Evolutionary conservation across 2,329 filamentous ascomycete species (phyloP).

Genomic region (Anisogramma anomala): DNA sequence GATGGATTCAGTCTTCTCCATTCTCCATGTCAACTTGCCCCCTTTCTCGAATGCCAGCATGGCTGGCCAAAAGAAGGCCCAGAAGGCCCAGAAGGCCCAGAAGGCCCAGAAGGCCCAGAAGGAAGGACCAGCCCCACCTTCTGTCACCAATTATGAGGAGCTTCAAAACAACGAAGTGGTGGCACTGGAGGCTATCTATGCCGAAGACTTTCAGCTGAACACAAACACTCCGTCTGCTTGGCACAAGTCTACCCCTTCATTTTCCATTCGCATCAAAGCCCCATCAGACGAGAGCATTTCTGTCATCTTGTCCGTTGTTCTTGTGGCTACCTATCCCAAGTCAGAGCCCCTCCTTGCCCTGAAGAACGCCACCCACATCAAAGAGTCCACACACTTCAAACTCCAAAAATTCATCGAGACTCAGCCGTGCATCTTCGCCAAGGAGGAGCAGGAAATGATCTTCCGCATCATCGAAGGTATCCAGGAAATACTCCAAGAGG

Average conservation of each 20-base stretch:
- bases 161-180: slow-evolving; percentile 81
- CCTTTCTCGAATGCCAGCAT: no score
- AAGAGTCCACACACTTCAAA: slow-evolving; percentile 59
- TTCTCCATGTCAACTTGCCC: no score
- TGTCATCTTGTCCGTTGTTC: slow-evolving; percentile 61
- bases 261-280: slow-evolving; percentile 68
- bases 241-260: slow-evolving; percentile 80
- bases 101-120: slow-evolving; percentile 37
- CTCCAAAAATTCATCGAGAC: slow-evolving; percentile 53
- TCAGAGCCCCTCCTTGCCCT: slow-evolving; percentile 62
- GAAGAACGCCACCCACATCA: slow-evolving; percentile 52
- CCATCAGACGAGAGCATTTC: slow-evolving; percentile 60
- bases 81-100: slow-evolving; percentile 27
- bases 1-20: no score
- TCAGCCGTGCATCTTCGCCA: slow-evolving; percentile 41
- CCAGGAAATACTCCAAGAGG: slow-evolving; percentile 72
- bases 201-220: slow-evolving; percentile 72
- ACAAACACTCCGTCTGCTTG: slow-evolving; percentile 63
- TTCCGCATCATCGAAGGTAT: slow-evolving; percentile 57
- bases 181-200: slow-evolving; percentile 77
- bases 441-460: slow-evolving; percentile 46
- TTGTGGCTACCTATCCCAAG: slow-evolving; percentile 87
- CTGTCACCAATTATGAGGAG: slow-evolving; percentile 61
- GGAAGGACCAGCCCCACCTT: slow-evolving; percentile 29
- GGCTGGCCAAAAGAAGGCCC: slow-evolving; percentile 39